Conservation (phyloP, 2,329 filamentous ascomycete species). For the Metarhizium rileyi region DNA sequence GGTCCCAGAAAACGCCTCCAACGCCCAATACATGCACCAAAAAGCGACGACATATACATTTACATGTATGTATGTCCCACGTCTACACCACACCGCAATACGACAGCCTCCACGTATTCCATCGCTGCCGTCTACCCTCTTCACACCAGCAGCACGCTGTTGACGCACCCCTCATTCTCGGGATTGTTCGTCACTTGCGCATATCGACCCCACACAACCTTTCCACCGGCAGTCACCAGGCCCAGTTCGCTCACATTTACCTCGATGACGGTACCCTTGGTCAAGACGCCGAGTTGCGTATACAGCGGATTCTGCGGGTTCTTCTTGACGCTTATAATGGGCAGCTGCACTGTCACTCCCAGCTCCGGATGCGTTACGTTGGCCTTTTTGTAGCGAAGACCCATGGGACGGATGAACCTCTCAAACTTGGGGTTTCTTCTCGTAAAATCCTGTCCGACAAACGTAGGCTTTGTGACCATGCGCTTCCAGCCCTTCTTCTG, state of each 20-base stretch:
- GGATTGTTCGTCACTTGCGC: conserved; percentile 43
- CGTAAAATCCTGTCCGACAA: conserved; percentile 87
- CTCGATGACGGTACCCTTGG: conserved; percentile 71
- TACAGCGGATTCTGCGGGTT: conserved; percentile 79
- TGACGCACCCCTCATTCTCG: conserved; percentile 37
- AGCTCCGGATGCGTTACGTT: conserved; percentile 64
- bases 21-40: conserved; percentile 19
- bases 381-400: conserved; percentile 40
- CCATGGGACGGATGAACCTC: conserved; percentile 42
- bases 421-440: conserved; percentile 74
- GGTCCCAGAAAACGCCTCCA: conserved; percentile 13
- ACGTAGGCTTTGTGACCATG: conserved; percentile 53
- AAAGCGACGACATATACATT: conserved; percentile 3
- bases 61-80: too few relatives aligned
- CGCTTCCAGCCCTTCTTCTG: conserved; percentile 74
- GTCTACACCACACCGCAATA: background rate
- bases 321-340: conserved; percentile 59
- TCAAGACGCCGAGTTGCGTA: conserved; percentile 84
- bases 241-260: conserved; percentile 91
- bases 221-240: conserved; percentile 80
- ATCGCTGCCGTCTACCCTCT: background rate
- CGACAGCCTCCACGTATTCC: background rate
- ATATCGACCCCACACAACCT: conserved; percentile 86
- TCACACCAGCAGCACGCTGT: conserved; percentile 27
- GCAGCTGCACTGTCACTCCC: conserved; percentile 78